Percentiles rank a stretch among this genome's conserved stretches.
Evolutionary conservation across 2,329 filamentous ascomycete species (phyloP).

Genomic region (Xylaria sp.): DNA sequence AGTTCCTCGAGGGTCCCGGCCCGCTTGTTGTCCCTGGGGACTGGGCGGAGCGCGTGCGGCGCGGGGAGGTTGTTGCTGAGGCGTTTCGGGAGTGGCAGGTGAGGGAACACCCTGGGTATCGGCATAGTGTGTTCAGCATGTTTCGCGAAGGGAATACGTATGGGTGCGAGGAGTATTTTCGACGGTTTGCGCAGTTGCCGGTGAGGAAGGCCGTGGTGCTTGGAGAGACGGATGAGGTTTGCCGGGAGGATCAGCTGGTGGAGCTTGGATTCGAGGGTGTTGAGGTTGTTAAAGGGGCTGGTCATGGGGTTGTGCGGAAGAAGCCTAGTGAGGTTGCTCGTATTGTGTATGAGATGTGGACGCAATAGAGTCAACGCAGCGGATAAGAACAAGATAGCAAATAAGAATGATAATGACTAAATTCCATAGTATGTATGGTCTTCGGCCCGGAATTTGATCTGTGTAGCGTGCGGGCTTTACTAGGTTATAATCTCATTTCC

Average conservation of each 20-base stretch:
- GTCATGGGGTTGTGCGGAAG: conserved; percentile 25
- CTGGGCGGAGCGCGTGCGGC: conserved; percentile 24
- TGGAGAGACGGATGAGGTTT: conserved; percentile 23
- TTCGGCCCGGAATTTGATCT: background rate
- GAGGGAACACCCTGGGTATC: conserved; percentile 24
- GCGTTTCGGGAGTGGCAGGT: conserved; percentile 32
- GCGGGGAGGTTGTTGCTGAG: conserved; percentile 32
- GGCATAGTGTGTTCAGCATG: conserved; percentile 32
- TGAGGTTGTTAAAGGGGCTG: conserved; percentile 11
- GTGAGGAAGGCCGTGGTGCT: conserved; percentile 24
- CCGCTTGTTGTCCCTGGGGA: conserved; percentile 31
- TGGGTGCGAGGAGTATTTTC: conserved; percentile 30
- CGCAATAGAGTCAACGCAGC: conserved; percentile 13
- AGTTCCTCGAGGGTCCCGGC: conserved; percentile 29
- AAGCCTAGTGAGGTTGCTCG: conserved; percentile 24
- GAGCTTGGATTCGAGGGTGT: conserved; percentile 23
- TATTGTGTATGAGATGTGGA: conserved; percentile 28
- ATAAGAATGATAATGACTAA: background rate
- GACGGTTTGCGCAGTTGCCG: conserved; percentile 27
- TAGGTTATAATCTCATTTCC: background rate
- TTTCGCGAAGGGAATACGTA: conserved; percentile 25
- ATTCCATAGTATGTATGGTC: background rate
- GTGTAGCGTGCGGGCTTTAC: background rate
- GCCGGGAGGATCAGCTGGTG: conserved; percentile 1
- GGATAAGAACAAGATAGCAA: background rate